phyloP scores from a whole-genome alignment of 2,329 filamentous ascomycete genomes.

The Epichloe bromicola region DNA sequence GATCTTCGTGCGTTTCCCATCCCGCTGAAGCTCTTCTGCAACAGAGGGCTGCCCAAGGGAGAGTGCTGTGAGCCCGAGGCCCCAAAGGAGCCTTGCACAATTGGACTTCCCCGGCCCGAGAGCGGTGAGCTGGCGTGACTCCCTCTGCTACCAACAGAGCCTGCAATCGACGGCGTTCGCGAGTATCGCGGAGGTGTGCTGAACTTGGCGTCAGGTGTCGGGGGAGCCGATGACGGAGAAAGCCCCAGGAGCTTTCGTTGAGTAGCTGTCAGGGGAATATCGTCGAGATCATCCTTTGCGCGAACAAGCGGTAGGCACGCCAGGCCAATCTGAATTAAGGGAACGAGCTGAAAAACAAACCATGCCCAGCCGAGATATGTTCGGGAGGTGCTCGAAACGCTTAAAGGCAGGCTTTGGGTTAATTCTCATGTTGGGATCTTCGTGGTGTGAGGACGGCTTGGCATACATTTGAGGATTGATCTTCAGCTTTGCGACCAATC shows the following conservation, averaged over 20 bases:
- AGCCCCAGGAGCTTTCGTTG: conserved; percentile 80
- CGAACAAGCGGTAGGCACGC: conserved; percentile 63
- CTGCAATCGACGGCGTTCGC: conserved; percentile 53
- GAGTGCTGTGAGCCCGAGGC: conserved; percentile 35
- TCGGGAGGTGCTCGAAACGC: conserved; percentile 19
- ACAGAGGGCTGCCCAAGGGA: conserved; percentile 37
- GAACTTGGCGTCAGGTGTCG: conserved; percentile 56
- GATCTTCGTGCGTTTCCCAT: conserved; percentile 38
- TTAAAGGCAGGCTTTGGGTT: conserved; percentile 8
- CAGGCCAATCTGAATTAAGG: conserved; percentile 56
- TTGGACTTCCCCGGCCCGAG: conserved; percentile 41
- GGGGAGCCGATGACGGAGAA: conserved; percentile 48
- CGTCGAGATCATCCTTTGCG: conserved; percentile 62
- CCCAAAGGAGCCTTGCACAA: conserved; percentile 17
- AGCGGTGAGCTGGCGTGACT: conserved; percentile 46
- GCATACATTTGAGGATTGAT: conserved; percentile 25
- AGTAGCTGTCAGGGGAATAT: conserved; percentile 67
- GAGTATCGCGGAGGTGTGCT: conserved; percentile 86
- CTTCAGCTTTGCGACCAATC: conserved; percentile 22
- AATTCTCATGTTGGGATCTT: neutral
- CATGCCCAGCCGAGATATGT: conserved; percentile 31
- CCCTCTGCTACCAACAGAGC: conserved; percentile 47
- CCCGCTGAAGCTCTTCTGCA: conserved; percentile 52
- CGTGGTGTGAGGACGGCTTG: no score
- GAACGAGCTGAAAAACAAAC: conserved; percentile 39